Evolutionary conservation across 179 eudicot species (phyloP).

Genomic region (Silene coronaria): DNA sequence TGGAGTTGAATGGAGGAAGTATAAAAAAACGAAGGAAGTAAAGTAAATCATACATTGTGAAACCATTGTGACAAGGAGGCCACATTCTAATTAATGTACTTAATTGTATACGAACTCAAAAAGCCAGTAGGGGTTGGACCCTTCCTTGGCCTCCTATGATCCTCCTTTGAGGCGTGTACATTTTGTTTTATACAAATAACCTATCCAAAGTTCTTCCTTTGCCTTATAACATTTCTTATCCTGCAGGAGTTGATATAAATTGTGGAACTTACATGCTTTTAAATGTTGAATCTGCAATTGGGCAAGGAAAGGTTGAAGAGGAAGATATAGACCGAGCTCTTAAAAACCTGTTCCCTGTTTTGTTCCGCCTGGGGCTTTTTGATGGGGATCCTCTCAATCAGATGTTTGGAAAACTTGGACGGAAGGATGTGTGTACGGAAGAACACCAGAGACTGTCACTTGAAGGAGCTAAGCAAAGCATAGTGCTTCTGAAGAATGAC

Average conservation of each 20-base stretch:
- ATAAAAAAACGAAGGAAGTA: too few relatives aligned
- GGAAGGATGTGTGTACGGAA: slow-evolving; percentile 61
- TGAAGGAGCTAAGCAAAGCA: slow-evolving; percentile 84
- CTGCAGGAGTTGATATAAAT: slow-evolving; percentile 75
- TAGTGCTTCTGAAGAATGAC: slow-evolving; percentile 84
- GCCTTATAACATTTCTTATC: slow-evolving; percentile 9
- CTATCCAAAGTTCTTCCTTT: not conserved
- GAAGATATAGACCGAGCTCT: slow-evolving; percentile 75
- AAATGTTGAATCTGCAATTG: slow-evolving; percentile 53
- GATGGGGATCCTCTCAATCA: slow-evolving; percentile 60
- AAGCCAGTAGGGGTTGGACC: too few relatives aligned
- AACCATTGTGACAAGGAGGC: too few relatives aligned
- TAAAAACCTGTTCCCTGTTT: slow-evolving; percentile 60
- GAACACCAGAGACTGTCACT: slow-evolving; percentile 68
- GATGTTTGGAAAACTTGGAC: slow-evolving; percentile 53
- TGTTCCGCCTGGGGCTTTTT: slow-evolving; percentile 69
- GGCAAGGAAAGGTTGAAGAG: slow-evolving; percentile 60
- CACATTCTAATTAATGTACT: too few relatives aligned
- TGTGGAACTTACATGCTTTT: slow-evolving; percentile 80
- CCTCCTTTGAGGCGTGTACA: too few relatives aligned
- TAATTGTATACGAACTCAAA: too few relatives aligned
- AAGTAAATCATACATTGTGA: too few relatives aligned
- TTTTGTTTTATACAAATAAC: not conserved
- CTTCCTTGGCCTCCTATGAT: too few relatives aligned
- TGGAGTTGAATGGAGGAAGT: too few relatives aligned